Percentiles rank a stretch among this genome's conserved stretches.
These are phyloP conservation scores for Lachancea kluyveri DNA, from an alignment of 805 yeast species.

Conservation along the genomic window DNA sequence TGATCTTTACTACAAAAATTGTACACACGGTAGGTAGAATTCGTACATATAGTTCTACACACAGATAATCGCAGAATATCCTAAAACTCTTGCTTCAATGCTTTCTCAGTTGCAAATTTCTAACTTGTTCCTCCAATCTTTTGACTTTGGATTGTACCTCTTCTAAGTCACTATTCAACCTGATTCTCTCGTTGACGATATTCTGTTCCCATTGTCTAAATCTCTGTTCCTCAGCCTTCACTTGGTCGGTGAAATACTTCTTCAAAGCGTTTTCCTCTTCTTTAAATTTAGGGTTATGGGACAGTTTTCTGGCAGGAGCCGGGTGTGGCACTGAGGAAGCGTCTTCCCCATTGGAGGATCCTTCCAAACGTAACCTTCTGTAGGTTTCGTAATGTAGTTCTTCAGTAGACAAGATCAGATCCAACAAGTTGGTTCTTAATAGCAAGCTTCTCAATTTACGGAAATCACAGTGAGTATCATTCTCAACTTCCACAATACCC, in stretches of 20 bases:
- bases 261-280: conserved; percentile 94
- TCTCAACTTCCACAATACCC: conserved; percentile 86
- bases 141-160: conserved; percentile 76
- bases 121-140: conserved; percentile 69
- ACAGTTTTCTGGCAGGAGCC: conserved; percentile 44
- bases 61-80: too few relatives aligned
- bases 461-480: conserved; percentile 81
- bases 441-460: conserved; percentile 72
- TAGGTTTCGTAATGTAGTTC: conserved; percentile 76
- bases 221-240: conserved; percentile 92
- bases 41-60: too few relatives aligned
- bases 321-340: conserved; percentile 28
- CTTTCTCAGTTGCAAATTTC: conserved; percentile 49
- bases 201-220: conserved; percentile 99
- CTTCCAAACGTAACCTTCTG: conserved; percentile 65
- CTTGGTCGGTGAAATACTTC: conserved; percentile 93
- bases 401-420: conserved; percentile 71
- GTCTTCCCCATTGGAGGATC: conserved; percentile 25
- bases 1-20: too few relatives aligned
- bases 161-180: conserved; percentile 89
- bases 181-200: conserved; percentile 88
- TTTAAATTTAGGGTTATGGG: conserved; percentile 84
- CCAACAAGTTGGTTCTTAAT: conserved; percentile 78
- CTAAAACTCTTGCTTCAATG: conserved; percentile 28
- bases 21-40: too few relatives aligned